Percentiles rank a stretch among this genome's conserved stretches.
phyloP scores from a whole-genome alignment of 2,329 filamentous ascomycete genomes.

The Akanthomyces lecanii region DNA sequence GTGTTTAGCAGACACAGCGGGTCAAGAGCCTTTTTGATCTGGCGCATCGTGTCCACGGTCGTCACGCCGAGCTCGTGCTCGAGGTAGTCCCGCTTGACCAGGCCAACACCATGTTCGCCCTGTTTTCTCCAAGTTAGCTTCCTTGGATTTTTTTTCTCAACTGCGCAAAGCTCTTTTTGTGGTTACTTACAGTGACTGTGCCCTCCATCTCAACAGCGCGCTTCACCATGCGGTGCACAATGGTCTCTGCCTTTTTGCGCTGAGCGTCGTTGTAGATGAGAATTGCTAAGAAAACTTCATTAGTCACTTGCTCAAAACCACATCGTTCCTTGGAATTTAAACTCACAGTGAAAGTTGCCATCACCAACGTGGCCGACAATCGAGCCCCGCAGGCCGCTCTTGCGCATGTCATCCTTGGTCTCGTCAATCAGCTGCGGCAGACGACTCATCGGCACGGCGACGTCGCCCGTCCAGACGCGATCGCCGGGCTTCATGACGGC shows the following conservation, averaged over 20 bases:
- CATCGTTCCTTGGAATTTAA: slow-evolving; percentile 19
- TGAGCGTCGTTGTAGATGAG: slow-evolving; percentile 62
- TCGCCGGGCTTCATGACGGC: slow-evolving; percentile 61
- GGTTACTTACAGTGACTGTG: slow-evolving; percentile 61
- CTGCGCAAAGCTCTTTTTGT: background rate
- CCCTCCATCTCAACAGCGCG: slow-evolving; percentile 79
- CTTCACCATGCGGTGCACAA: slow-evolving; percentile 83
- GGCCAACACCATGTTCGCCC: slow-evolving; percentile 78
- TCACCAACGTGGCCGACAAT: slow-evolving; percentile 72
- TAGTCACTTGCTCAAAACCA: slow-evolving; percentile 13
- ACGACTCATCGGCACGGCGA: slow-evolving; percentile 74
- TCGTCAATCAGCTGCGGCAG: slow-evolving; percentile 73
- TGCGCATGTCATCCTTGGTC: slow-evolving; percentile 48
- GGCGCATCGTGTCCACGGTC: slow-evolving; percentile 79
- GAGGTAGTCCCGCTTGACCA: slow-evolving; percentile 82
- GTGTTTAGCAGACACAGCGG: slow-evolving; percentile 66
- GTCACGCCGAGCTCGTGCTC: slow-evolving; percentile 69
- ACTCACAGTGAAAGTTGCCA: slow-evolving; percentile 68
- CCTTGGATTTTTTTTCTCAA: background rate
- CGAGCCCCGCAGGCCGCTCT: slow-evolving; percentile 41
- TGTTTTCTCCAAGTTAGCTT: slow-evolving; percentile 23
- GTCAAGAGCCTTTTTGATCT: slow-evolving; percentile 78
- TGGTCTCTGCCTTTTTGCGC: slow-evolving; percentile 59
- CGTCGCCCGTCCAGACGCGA: slow-evolving; percentile 80
- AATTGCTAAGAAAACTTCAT: slow-evolving; percentile 38